Evolutionary conservation across 208 protist genomes (phyloP), one percentile per base, ranked within the genome.

Genomic region (Balamuthia mandrillaris): DNA sequence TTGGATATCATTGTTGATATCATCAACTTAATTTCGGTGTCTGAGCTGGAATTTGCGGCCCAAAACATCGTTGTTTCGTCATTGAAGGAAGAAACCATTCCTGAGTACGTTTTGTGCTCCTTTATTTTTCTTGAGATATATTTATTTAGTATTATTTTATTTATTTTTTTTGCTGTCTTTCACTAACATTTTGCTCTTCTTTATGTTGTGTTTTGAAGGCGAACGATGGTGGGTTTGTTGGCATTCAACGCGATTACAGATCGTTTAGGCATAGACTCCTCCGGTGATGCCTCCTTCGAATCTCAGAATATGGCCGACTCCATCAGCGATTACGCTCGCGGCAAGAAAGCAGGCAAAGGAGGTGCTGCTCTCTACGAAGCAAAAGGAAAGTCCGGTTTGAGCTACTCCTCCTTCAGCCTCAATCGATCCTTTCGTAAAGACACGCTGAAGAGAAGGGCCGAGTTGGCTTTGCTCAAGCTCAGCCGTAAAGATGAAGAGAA

Each of bases 211-310:
- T 16, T 60, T 60, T 60, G 29, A 33, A 83, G 75, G 18, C 65
- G 70, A 47, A 44, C 56, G 42, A 14, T 84, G 31, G 77, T 84
- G 54, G 77, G 42, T 16, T 29, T 84, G 24, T 21, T 84, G 31
- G 29, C 77, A 7, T 84, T 84, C 44, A 84, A 84, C 41, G 60
- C 47, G 27, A 84, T 84, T 27, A 84, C 60, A 14, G 77, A 84
- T 29, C 52, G 77, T 4, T 14, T 79, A 31, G n/a, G 44, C 21
- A 37, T 42, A 6, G 65, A 37, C n/a, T n/a, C n/a, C n/a, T n/a
- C n/a, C n/a, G n/a, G n/a, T n/a, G n/a, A n/a, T n/a, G n/a, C n/a
- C n/a, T n/a, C n/a, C n/a, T n/a, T n/a, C n/a, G n/a, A n/a, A n/a
- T n/a, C n/a, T n/a, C n/a, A n/a, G n/a, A n/a, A n/a, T n/a, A n/a